phyloP scores from a whole-genome alignment of 106 monocot genomes.

The Dendrobium nobile region DNA sequence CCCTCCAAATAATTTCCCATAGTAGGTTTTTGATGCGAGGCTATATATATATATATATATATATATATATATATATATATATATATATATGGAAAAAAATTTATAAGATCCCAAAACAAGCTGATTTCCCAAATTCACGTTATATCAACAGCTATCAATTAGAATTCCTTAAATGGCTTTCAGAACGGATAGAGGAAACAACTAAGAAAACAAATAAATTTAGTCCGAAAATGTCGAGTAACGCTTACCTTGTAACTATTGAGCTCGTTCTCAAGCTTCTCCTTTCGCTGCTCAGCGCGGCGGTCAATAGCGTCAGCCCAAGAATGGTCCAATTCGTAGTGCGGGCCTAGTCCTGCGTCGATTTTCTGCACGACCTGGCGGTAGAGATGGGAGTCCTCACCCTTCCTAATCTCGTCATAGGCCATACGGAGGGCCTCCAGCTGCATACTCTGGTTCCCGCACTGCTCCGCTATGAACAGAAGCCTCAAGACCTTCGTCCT shows the following conservation, averaged over 20 bases:
- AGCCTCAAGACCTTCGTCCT: conserved; percentile 63
- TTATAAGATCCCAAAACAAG: not conserved
- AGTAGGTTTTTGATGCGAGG: not conserved
- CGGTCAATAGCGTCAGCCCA: conserved; percentile 71
- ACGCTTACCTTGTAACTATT: conserved; percentile 69
- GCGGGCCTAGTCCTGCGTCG: conserved; percentile 45
- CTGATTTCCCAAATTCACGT: not conserved
- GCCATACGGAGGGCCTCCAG: conserved; percentile 91
- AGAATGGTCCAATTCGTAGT: conserved; percentile 49
- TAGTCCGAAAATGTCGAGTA: not conserved
- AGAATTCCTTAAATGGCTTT: not conserved
- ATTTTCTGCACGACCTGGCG: conserved; percentile 72
- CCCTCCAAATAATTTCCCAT: not conserved
- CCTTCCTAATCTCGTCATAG: conserved; percentile 86
- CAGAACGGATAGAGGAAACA: not conserved
- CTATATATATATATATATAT: not conserved
- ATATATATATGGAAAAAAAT: not conserved
- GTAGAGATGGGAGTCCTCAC: conserved; percentile 66
- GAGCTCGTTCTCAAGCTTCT: conserved; percentile 90
- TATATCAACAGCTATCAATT: not conserved
- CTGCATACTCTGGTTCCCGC: conserved; percentile 39
- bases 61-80: not conserved
- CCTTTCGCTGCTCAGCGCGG: conserved; percentile 56
- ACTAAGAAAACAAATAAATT: not conserved
- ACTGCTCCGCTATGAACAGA: conserved; percentile 79